phyloP scores from a whole-genome alignment of 495 filamentous ascomycete species.

The Penicillium arizonense region DNA sequence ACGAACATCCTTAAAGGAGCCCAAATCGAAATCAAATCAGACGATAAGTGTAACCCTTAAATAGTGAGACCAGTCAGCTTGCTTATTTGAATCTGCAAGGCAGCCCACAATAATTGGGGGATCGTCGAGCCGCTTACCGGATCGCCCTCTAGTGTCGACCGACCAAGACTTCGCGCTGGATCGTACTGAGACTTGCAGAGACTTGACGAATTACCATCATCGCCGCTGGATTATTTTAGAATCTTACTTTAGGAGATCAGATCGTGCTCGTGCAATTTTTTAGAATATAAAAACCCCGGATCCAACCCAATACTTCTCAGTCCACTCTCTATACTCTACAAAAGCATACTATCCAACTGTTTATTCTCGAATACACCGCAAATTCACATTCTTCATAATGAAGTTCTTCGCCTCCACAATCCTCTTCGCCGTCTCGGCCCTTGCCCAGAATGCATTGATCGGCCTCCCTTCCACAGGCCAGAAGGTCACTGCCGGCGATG shows the following conservation, averaged over 20 bases:
- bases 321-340: background rate
- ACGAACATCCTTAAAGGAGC: too few relatives aligned
- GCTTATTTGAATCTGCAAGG: conserved; percentile 3
- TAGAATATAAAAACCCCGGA: conserved; percentile 1
- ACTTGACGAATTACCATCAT: background rate
- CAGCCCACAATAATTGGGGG: background rate
- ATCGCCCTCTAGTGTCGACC: background rate
- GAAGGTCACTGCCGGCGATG: conserved; percentile 15
- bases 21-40: too few relatives aligned
- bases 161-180: background rate
- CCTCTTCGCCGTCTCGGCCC: conserved; percentile 40
- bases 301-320: background rate
- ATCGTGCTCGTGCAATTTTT: background rate
- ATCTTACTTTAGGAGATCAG: background rate
- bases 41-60: background rate
- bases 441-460: conserved; percentile 64
- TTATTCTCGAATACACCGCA: background rate
- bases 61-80: background rate
- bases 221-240: background rate
- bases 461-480: conserved; percentile 53
- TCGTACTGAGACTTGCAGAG: conserved; percentile 1
- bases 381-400: conserved; percentile 13
- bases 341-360: background rate
- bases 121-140: background rate
- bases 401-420: conserved; percentile 22